Conservation (phyloP, 805 yeast species). For the Schwanniomyces pseudopolymorphus region DNA sequence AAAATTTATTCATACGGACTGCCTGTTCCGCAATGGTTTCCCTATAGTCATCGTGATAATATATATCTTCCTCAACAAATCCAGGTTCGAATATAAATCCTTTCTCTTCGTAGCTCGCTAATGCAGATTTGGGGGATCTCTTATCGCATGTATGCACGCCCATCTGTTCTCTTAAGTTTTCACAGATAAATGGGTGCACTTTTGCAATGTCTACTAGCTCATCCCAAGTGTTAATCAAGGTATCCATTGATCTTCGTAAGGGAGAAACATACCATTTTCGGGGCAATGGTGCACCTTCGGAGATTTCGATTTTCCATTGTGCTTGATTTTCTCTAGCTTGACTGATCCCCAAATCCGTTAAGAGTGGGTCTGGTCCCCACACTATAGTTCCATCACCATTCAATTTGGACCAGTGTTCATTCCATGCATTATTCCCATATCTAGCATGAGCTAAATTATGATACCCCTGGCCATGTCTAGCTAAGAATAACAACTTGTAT, state of each 20-base stretch:
- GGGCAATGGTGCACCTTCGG: slow-evolving; percentile 33
- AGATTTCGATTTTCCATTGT: slow-evolving; percentile 40
- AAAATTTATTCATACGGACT: slow-evolving; percentile 30
- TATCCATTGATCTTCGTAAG: slow-evolving; percentile 50
- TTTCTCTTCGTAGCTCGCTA: slow-evolving; percentile 37
- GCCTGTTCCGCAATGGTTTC: slow-evolving; percentile 44
- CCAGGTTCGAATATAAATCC: slow-evolving; percentile 44
- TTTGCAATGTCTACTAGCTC: slow-evolving; percentile 22
- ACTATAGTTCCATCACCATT: slow-evolving; percentile 46
- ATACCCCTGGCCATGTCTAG: slow-evolving; percentile 56
- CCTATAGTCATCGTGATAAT: slow-evolving; percentile 37
- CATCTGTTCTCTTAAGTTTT: slow-evolving; percentile 47
- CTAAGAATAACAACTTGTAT: slow-evolving; percentile 48
- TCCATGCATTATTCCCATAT: slow-evolving; percentile 49
- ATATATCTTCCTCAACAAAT: slow-evolving; percentile 47
- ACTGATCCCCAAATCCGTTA: slow-evolving; percentile 44
- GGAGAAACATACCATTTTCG: slow-evolving; percentile 48
- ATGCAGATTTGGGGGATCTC: slow-evolving; percentile 35
- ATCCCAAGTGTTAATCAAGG: slow-evolving; percentile 48
- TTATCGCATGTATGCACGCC: slow-evolving; percentile 54
- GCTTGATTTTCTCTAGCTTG: slow-evolving; percentile 46
- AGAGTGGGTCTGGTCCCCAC: slow-evolving; percentile 54
- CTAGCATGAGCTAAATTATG: slow-evolving; percentile 48
- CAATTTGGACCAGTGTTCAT: slow-evolving; percentile 42
- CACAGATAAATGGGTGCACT: slow-evolving; percentile 39